Percentiles rank a stretch among this genome's conserved stretches.
Conservation (phyloP, 768 basidiomycete genomes). For the Psilocybe tampanensis region DNA sequence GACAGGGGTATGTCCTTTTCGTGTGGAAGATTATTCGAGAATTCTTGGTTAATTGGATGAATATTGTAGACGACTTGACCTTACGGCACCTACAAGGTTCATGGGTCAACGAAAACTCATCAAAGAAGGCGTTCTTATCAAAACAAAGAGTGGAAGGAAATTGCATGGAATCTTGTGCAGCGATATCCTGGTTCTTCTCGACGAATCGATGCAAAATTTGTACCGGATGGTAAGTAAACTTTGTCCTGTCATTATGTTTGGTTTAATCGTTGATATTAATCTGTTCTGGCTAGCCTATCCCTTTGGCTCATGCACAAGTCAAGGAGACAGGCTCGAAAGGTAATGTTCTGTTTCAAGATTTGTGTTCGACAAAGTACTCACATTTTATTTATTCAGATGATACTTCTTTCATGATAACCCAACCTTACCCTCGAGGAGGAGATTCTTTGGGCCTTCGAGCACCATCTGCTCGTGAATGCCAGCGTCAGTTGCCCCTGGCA, state of each 20-base stretch:
- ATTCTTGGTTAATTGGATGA: slow-evolving; percentile 1
- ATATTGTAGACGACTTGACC: slow-evolving; percentile 72
- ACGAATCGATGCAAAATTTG: slow-evolving; percentile 65
- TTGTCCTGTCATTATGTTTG: background rate
- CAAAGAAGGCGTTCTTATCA: slow-evolving; percentile 76
- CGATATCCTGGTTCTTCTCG: slow-evolving; percentile 87
- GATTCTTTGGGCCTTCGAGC: slow-evolving; percentile 67
- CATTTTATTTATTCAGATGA: slow-evolving; percentile 38
- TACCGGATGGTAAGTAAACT: slow-evolving; percentile 75
- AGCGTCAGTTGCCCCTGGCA: slow-evolving; percentile 29
- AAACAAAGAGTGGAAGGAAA: slow-evolving; percentile 83
- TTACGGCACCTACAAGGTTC: slow-evolving; percentile 87
- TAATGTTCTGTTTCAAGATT: slow-evolving; percentile 22
- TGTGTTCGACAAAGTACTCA: background rate
- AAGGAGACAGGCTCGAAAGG: slow-evolving; percentile 52
- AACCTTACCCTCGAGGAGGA: slow-evolving; percentile 75
- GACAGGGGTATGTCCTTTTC: slow-evolving; percentile 62
- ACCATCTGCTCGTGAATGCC: slow-evolving; percentile 58
- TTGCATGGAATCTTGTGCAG: slow-evolving; percentile 82
- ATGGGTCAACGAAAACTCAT: slow-evolving; percentile 82
- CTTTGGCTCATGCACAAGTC: slow-evolving; percentile 66
- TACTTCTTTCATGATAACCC: slow-evolving; percentile 61
- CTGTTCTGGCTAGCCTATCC: slow-evolving; percentile 58
- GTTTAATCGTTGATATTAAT: background rate
- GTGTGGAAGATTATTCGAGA: background rate